Percentiles rank a stretch among this genome's conserved stretches.
Evolutionary conservation across 75 land plant genomes (phyloP).

Genomic region (Picea glauca): DNA sequence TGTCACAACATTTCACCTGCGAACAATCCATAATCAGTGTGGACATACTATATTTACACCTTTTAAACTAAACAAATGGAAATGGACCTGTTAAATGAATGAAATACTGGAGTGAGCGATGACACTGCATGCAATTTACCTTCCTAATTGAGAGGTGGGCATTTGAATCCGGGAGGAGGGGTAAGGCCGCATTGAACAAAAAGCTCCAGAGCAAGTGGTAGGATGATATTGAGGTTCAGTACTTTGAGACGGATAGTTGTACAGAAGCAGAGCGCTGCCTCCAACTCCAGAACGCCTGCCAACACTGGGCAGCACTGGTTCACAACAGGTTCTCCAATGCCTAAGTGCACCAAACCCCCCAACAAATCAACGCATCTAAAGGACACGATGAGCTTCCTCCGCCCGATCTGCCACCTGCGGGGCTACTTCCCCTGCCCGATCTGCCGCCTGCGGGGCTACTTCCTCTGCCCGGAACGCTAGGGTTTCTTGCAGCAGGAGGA

Average conservation of each 20-base stretch:
- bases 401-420: too few relatives aligned
- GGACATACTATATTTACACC: too few relatives aligned
- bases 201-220: constrained; percentile 44
- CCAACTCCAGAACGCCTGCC: constrained; percentile 31
- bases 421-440: too few relatives aligned
- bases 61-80: too few relatives aligned
- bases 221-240: constrained; percentile 39
- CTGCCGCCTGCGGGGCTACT: background rate
- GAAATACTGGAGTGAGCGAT: too few relatives aligned
- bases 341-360: constrained; percentile 41
- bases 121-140: too few relatives aligned
- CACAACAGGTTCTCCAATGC: constrained; percentile 36
- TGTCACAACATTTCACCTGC: too few relatives aligned
- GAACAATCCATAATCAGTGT: too few relatives aligned
- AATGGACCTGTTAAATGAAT: too few relatives aligned
- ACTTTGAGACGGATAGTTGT: constrained; percentile 54
- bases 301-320: constrained; percentile 46
- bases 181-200: constrained; percentile 48
- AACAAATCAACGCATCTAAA: constrained; percentile 44
- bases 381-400: constrained; percentile 17
- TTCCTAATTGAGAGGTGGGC: constrained; percentile 15
- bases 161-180: constrained; percentile 42
- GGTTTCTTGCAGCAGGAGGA: background rate
- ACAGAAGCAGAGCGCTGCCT: constrained; percentile 60
- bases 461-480: background rate